These are phyloP conservation scores for Herpetomonas samuelpessoai DNA, from an alignment of 208 protist genomes.

Conservation along the genomic window DNA sequence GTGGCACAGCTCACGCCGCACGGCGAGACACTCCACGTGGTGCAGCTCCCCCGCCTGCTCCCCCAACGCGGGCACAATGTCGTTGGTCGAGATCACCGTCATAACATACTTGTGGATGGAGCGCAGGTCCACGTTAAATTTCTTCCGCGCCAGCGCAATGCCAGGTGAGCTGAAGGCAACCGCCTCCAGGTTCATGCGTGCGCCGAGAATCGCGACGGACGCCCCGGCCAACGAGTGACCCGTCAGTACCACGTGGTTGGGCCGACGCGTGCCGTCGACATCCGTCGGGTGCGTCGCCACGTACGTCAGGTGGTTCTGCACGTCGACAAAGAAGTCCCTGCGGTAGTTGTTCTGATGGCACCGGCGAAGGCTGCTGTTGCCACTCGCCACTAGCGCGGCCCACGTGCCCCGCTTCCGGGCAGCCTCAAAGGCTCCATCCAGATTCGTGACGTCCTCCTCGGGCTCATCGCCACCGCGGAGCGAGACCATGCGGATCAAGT, in stretches of 20 bases:
- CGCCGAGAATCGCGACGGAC: constrained; percentile 66
- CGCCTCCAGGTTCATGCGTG: constrained; percentile 55
- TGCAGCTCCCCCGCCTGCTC: constrained; percentile 67
- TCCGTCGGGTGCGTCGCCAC: constrained; percentile 22
- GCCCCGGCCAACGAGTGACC: constrained; percentile 82
- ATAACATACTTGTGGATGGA: constrained; percentile 50
- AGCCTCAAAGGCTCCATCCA: not conserved
- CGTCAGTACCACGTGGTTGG: constrained; percentile 57
- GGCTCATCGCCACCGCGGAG: constrained; percentile 21
- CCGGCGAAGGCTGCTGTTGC: constrained; percentile 38
- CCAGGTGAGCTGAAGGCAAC: constrained; percentile 73
- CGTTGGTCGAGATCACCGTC: constrained; percentile 63
- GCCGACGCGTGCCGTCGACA: constrained; percentile 7
- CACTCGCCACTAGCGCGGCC: constrained; percentile 24
- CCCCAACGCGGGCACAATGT: constrained; percentile 71
- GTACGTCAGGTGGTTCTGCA: constrained; percentile 71
- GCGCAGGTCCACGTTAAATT: constrained; percentile 41
- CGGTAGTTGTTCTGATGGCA: constrained; percentile 78
- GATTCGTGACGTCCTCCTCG: constrained; percentile 2
- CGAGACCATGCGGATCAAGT: constrained; percentile 56
- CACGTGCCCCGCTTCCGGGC: constrained; percentile 18
- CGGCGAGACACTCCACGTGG: constrained; percentile 65
- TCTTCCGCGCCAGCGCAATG: constrained; percentile 51
- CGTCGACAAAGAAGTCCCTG: constrained; percentile 73
- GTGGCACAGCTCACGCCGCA: constrained; percentile 70